Conservation (phyloP, 495 filamentous ascomycete genomes). For the Podospora australis region DNA sequence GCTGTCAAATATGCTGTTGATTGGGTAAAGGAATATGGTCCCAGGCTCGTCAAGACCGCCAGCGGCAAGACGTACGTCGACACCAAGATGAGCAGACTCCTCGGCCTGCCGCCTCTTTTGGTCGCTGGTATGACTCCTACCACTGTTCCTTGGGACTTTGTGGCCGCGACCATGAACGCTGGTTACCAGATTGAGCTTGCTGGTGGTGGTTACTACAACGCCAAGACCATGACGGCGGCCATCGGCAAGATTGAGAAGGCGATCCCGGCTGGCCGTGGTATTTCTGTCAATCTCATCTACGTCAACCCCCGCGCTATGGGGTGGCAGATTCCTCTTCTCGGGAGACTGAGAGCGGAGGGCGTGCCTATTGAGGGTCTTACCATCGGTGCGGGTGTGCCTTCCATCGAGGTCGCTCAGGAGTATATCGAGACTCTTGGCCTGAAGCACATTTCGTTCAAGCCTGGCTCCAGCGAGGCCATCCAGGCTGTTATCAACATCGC, state of each 20-base stretch:
- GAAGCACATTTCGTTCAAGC: constrained; percentile 94
- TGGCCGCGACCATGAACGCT: constrained; percentile 91
- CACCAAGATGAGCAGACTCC: constrained; percentile 92
- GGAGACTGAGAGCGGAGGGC: constrained; percentile 75
- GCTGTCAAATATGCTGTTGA: constrained; percentile 94
- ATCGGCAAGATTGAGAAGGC: constrained; percentile 82
- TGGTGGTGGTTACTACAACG: constrained; percentile 92
- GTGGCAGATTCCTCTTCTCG: constrained; percentile 94
- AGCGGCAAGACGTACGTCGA: constrained; percentile 84
- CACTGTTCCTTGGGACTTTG: constrained; percentile 92
- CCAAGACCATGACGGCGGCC: constrained; percentile 81
- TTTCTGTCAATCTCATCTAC: constrained; percentile 92
- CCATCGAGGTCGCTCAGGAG: constrained; percentile 87
- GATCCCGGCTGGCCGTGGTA: constrained; percentile 85
- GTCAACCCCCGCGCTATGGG: constrained; percentile 93
- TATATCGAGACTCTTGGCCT: constrained; percentile 91
- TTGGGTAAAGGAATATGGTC: constrained; percentile 95
- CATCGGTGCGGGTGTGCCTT: constrained; percentile 90
- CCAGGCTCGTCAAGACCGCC: constrained; percentile 79
- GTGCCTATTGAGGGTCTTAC: constrained; percentile 91
- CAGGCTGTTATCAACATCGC: constrained; percentile 89
- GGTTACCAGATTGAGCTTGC: constrained; percentile 89
- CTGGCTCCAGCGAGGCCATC: constrained; percentile 82
- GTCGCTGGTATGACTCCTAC: constrained; percentile 95
- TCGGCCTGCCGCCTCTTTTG: constrained; percentile 87